These are phyloP conservation scores for Arxiozyma telluris DNA, from an alignment of 1,139 yeast genomes.

Conservation along the genomic window DNA sequence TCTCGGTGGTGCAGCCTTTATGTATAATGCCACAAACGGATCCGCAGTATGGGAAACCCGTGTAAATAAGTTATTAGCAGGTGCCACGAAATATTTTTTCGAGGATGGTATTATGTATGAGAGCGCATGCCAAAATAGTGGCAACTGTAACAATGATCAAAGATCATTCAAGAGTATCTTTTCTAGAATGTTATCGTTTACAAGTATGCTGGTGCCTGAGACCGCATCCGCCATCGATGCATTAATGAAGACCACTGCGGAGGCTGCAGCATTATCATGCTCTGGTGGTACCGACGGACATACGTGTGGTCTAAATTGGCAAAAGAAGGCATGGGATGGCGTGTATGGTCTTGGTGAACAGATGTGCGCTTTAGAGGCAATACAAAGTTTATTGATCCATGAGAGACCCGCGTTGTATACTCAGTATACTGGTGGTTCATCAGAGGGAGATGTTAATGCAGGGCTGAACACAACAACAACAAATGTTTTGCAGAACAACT, in stretches of 20 bases:
- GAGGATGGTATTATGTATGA: slow-evolving; percentile 45
- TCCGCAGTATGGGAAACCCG: slow-evolving; percentile 42
- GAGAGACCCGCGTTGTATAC: slow-evolving; percentile 37
- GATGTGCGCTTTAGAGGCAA: slow-evolving; percentile 64
- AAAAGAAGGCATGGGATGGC: slow-evolving; percentile 47
- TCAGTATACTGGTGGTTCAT: slow-evolving; percentile 40
- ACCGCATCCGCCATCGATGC: slow-evolving; percentile 35
- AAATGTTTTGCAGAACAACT: slow-evolving; percentile 33
- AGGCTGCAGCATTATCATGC: slow-evolving; percentile 64
- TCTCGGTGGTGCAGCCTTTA: slow-evolving; percentile 50
- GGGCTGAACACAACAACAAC: slow-evolving; percentile 33
- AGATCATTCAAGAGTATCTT: slow-evolving; percentile 54
- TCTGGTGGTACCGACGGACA: slow-evolving; percentile 67
- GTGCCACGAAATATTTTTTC: slow-evolving; percentile 38
- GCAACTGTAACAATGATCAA: slow-evolving; percentile 52
- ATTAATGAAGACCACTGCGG: slow-evolving; percentile 42
- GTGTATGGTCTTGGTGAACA: slow-evolving; percentile 72
- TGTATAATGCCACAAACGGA: slow-evolving; percentile 49
- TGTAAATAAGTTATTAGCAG: slow-evolving; percentile 37
- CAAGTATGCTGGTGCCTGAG: slow-evolving; percentile 42
- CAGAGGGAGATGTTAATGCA: slow-evolving; percentile 37
- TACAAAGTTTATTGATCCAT: slow-evolving; percentile 39
- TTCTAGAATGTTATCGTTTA: slow-evolving; percentile 46
- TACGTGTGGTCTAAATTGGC: slow-evolving; percentile 70
- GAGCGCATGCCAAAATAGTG: slow-evolving; percentile 41